A percentile compares a stretch with the other conserved stretches of the same genome.
Evolutionary conservation across 768 basidiomycete species (phyloP).

Genomic region (Leucosporidium creatinivorum): DNA sequence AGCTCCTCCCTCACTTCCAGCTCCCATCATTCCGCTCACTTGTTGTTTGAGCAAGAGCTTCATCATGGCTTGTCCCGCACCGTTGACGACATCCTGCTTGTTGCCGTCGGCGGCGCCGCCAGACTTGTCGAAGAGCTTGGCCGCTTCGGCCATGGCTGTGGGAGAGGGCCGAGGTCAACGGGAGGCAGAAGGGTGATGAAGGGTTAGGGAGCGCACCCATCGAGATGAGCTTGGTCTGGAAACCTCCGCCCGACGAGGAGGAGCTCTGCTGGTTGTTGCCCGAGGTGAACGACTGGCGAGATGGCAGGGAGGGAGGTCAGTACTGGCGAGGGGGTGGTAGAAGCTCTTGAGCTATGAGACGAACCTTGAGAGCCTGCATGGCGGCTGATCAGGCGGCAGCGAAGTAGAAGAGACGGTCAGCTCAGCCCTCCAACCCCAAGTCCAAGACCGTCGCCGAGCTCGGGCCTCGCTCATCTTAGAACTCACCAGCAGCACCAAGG

Average conservation of each 20-base stretch:
- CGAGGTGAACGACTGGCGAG: neutral
- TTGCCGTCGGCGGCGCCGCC: conserved; percentile 8
- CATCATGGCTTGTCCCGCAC: conserved; percentile 15
- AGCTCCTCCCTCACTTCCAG: conserved; percentile 7
- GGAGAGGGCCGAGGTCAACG: neutral
- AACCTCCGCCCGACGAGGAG: conserved; percentile 4
- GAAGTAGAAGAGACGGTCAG: neutral
- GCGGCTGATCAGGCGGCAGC: conserved; percentile 8
- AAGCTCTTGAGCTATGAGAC: no score
- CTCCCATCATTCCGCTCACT: conserved; percentile 5
- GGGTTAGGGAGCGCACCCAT: neutral
- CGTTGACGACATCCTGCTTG: neutral
- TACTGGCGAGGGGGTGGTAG: no score
- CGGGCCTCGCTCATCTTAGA: no score
- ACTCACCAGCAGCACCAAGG: no score
- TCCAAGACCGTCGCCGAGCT: neutral
- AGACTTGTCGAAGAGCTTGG: conserved; percentile 25
- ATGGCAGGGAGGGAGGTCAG: no score
- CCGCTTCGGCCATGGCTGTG: conserved; percentile 25
- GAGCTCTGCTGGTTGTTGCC: neutral
- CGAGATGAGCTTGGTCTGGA: conserved; percentile 23
- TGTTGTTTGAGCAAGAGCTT: conserved; percentile 25
- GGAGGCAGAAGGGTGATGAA: neutral
- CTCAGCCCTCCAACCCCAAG: neutral
- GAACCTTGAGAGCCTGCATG: conserved; percentile 24